Base-by-base conservation (phyloP, 306 rosid species). In the Cicer yamashitae region DNA sequence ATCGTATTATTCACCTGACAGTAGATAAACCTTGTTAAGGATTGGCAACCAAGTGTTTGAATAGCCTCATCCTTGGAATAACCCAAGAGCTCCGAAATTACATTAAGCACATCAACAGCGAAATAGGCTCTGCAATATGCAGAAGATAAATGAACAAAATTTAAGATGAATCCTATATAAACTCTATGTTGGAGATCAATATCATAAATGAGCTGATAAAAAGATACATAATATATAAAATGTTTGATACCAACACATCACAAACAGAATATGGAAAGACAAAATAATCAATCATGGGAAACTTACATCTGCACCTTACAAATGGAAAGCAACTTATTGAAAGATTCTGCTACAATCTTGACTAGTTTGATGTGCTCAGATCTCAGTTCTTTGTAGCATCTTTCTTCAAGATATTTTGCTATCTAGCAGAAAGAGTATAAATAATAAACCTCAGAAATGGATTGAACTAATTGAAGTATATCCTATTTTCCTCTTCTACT, bases 251-350 rank as follows among this genome's bases (percentile, higher is more conserved):
- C 57, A 64, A 22, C 4, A 22, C 70, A 74, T 38, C 4, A 37
- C 45, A 44, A 13, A 77, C 52, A 46, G 53, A 62, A 75, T 47
- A 17, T 46, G 58, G 60, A 71, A 71, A 66, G 20, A 70, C 39
- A 20, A n/a, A 58, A 64, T 64, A 57, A 78, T 18, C 22, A 69
- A 63, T 56, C 58, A 41, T 10, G 73, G 45, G 77, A 65, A 82
- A 85, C 99, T 90, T 96, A 92, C 99, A 96, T 86, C 85, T 96
- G 99, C 80, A 82, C 87, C 87, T 90, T 96, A 86, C 99, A 96
- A 10, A 86, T 70, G 69, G 77, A 84, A 81, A 96, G 96, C 89
- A 96, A 79, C 83, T 92, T 96, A 85, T 85, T 89, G 87, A 92
- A 92, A 22, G 86, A 74, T 67, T 90, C 96, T 8, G 85, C 79